These are phyloP conservation scores for Santalum album DNA, from an alignment of 164 flowering plant species.

Conservation along the genomic window DNA sequence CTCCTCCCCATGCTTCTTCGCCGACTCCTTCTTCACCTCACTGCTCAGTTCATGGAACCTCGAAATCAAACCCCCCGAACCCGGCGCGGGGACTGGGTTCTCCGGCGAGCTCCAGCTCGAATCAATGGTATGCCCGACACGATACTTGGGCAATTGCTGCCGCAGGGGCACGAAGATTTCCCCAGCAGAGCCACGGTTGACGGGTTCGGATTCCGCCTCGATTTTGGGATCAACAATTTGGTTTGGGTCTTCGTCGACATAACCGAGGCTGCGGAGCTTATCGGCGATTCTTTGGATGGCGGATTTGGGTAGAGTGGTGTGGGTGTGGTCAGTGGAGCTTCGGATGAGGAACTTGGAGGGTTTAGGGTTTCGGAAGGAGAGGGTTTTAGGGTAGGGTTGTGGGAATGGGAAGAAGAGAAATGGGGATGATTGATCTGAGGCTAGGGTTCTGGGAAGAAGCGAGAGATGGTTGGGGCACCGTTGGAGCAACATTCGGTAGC, in stretches of 20 bases:
- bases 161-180: slow-evolving; percentile 74
- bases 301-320: slow-evolving; percentile 34
- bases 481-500: slow-evolving; percentile 8
- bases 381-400: slow-evolving; percentile 7
- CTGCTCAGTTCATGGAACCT: slow-evolving; percentile 38
- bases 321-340: slow-evolving; percentile 20
- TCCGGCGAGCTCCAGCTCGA: slow-evolving; percentile 86
- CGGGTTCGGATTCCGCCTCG: not conserved
- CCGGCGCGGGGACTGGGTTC: slow-evolving; percentile 71
- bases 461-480: not conserved
- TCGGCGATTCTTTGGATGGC: slow-evolving; percentile 80
- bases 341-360: slow-evolving; percentile 19
- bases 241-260: slow-evolving; percentile 18
- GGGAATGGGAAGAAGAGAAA: not conserved
- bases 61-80: slow-evolving; percentile 45
- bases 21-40: slow-evolving; percentile 24
- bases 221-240: not conserved
- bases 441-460: slow-evolving; percentile 9
- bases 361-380: slow-evolving; percentile 17
- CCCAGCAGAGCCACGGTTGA: slow-evolving; percentile 33
- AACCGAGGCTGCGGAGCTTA: slow-evolving; percentile 86
- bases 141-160: slow-evolving; percentile 35
- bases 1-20: slow-evolving; percentile 16
- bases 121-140: slow-evolving; percentile 83
- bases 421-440: not conserved